Conservation (phyloP, 345 rosid species). For the Isatis tinctoria region DNA sequence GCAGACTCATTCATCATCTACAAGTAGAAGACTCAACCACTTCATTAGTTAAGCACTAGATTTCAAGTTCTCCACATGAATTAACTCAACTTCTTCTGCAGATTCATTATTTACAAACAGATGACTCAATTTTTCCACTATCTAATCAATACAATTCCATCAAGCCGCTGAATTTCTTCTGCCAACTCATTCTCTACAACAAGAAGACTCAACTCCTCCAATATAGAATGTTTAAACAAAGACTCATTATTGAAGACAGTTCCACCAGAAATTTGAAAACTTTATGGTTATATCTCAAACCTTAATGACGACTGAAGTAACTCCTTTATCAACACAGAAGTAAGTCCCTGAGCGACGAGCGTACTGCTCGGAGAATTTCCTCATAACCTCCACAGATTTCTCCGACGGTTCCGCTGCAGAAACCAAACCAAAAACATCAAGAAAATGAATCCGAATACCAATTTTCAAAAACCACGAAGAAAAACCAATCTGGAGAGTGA, state of each 20-base stretch:
- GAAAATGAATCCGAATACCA: neutral
- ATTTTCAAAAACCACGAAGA: neutral
- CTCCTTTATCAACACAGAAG: constrained; percentile 90
- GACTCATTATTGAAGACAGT: neutral
- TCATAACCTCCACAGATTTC: constrained; percentile 87
- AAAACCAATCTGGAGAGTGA: neutral
- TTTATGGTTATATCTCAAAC: constrained; percentile 27
- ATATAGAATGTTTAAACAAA: neutral
- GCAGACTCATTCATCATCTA: neutral
- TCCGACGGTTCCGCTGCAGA: constrained; percentile 75
- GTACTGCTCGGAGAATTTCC: constrained; percentile 98
- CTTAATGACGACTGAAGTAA: constrained; percentile 95
- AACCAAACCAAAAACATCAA: neutral
- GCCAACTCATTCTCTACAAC: neutral
- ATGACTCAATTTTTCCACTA: neutral
- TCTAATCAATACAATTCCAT: neutral
- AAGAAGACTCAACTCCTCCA: neutral
- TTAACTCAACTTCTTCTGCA: neutral
- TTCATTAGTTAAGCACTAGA: neutral
- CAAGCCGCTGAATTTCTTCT: neutral
- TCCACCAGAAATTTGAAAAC: neutral
- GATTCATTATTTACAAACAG: neutral
- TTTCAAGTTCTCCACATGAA: neutral
- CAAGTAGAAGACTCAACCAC: neutral
- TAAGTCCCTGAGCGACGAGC: constrained; percentile 90